A percentile compares a stretch with the other conserved stretches of the same genome.
These are phyloP conservation scores for Nannochloris sp. DNA, from an alignment of 139 green algal genomes.

Conservation along the genomic window DNA sequence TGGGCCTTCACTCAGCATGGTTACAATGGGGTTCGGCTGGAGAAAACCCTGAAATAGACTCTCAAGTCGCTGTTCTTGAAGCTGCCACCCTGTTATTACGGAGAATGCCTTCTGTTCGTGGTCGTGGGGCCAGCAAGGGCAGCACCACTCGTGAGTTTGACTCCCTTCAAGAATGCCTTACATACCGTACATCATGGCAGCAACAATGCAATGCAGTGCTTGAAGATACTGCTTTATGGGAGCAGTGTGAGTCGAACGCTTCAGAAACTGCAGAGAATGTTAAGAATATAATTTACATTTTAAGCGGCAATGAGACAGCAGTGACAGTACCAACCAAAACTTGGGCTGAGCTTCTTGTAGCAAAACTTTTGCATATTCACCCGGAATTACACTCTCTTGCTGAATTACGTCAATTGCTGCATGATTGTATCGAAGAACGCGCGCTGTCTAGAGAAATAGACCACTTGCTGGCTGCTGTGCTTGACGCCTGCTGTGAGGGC, in stretches of 20 bases:
- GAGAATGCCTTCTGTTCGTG: conserved; percentile 10
- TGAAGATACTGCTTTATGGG: conserved; percentile 20
- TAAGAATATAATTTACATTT: conserved; percentile 30
- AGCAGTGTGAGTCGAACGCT: not conserved
- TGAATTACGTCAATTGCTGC: conserved; percentile 37
- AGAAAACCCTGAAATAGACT: not conserved
- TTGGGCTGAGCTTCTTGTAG: conserved; percentile 60
- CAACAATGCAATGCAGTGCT: conserved; percentile 21
- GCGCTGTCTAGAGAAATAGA: not conserved
- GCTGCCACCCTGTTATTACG: conserved; percentile 16
- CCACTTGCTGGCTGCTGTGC: conserved; percentile 16
- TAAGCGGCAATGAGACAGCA: conserved; percentile 36
- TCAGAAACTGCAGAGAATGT: not conserved
- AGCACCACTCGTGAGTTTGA: conserved; percentile 9
- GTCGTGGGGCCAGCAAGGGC: not conserved
- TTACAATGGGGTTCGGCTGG: conserved; percentile 11
- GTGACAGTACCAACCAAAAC: not conserved
- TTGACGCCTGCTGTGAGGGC: conserved; percentile 18
- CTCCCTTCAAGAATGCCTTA: not conserved
- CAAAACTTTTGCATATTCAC: conserved; percentile 43
- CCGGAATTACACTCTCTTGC: conserved; percentile 18
- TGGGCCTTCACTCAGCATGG: conserved; percentile 48
- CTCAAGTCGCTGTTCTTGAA: conserved; percentile 17
- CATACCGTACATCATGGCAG: conserved; percentile 23
- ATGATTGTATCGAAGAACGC: not conserved